Evolutionary conservation across 768 basidiomycete genomes (phyloP), one percentile per base, ranked within the genome.

Genomic region (Kwoniella botswanensis): DNA sequence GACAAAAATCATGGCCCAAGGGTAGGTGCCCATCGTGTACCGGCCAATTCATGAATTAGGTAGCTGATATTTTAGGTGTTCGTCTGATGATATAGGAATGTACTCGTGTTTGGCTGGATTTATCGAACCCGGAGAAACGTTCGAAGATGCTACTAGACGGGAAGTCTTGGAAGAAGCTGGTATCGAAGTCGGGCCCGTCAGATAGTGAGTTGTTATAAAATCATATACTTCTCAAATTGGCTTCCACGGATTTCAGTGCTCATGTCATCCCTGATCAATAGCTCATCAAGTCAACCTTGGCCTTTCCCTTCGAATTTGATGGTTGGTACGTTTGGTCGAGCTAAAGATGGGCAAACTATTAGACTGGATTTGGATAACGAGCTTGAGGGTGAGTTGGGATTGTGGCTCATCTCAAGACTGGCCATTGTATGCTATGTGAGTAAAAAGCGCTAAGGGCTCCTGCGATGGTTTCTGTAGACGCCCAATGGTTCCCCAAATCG

Each of bases 81-180:
- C 3, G 26, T 26, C 21, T 0, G 9, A 11, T 15, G 64, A 53
- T 22, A n/a, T 7, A 73, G 78, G 79, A 4, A 81, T 81, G 82
- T 97, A 93, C 84, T 95, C 93, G 1, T 93, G 93, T 57, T 84
- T 98, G 35, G 93, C 95, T 1, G 96, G 96, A 2, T 98, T 98
- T 80, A 88, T 95, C 56, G 96, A 98, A 82, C 93, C 94, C 4
- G 94, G 92, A 11, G 96, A 99, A 82, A 89, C 92, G 0, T 91
- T 97, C 73, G 96, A 99, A 80, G 94, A 98, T 75, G 91, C 95
- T 2, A 94, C 98, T 41, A 86, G 88, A 63, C 88, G 96, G 50
- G 96, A 98, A 83, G 90, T 96, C 82, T 93, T 93, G 90, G 96
- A 99, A 82, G 96, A 98, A 83, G 92, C 93, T 2, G 96, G 96